Percentiles rank a stretch among this genome's conserved stretches.
Conservation (phyloP, 1,284 basidiomycete species). For the Rhodofomes roseus region DNA sequence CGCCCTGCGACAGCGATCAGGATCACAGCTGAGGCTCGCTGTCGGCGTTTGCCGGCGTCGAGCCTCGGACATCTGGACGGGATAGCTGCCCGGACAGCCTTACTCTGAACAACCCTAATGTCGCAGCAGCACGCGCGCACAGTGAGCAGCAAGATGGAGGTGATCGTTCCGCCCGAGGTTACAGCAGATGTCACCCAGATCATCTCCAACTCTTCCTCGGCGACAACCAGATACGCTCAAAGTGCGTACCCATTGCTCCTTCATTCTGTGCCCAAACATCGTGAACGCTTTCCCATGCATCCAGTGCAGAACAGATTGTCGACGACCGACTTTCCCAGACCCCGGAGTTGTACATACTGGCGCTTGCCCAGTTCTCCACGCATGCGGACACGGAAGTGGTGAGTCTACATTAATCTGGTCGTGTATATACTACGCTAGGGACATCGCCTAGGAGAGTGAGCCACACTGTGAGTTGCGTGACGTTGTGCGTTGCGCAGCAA, state of each 20-base stretch:
- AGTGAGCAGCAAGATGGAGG: slow-evolving; percentile 32
- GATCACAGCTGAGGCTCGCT: too few species aligned
- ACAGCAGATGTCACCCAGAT: slow-evolving; percentile 74
- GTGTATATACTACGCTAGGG: background rate
- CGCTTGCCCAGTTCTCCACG: slow-evolving; percentile 70
- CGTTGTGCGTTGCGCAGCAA: too few species aligned
- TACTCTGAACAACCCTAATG: too few species aligned
- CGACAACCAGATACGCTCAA: slow-evolving; percentile 73
- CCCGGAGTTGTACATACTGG: slow-evolving; percentile 73
- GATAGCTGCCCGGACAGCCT: too few species aligned
- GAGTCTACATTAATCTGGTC: slow-evolving; percentile 24
- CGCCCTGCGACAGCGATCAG: too few species aligned
- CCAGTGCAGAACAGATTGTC: slow-evolving; percentile 72
- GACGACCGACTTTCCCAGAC: slow-evolving; percentile 72
- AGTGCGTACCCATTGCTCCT: too few species aligned
- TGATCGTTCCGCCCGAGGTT: slow-evolving; percentile 57
- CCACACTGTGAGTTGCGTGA: too few species aligned
- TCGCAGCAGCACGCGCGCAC: background rate
- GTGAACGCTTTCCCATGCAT: too few species aligned
- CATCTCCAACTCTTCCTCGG: slow-evolving; percentile 76
- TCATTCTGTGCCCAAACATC: too few species aligned
- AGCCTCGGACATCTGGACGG: too few species aligned
- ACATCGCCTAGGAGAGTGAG: too few species aligned
- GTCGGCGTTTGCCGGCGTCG: too few species aligned
- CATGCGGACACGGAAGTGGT: slow-evolving; percentile 72